A percentile compares a stretch with the other conserved stretches of the same genome.
These are phyloP conservation scores for Podospora bellae-mahoneyi DNA, from an alignment of 495 filamentous ascomycete species.

Conservation along the genomic window DNA sequence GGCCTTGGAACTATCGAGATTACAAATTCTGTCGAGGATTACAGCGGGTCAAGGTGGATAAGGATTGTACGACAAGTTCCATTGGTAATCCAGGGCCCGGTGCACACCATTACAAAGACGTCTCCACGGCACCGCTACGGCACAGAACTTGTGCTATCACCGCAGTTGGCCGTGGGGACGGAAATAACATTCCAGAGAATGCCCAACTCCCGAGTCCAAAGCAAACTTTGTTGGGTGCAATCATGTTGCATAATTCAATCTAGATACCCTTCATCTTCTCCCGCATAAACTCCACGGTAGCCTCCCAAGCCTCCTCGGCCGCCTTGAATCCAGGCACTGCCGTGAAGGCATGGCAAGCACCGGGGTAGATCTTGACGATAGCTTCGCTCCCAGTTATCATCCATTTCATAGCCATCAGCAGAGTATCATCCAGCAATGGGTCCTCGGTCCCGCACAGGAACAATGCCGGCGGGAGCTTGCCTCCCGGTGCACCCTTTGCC, in stretches of 20 bases:
- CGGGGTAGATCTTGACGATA: conserved; percentile 14
- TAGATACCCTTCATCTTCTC: conserved; percentile 9
- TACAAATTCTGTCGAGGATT: neutral
- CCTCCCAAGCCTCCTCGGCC: conserved; percentile 7
- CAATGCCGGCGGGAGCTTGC: conserved; percentile 12
- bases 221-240: no score
- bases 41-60: neutral
- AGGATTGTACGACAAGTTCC: neutral
- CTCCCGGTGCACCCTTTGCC: neutral
- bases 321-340: conserved; percentile 10
- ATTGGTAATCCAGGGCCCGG: neutral
- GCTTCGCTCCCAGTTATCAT: conserved; percentile 15
- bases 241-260: neutral
- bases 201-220: neutral
- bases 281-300: conserved; percentile 14
- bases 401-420: conserved; percentile 18
- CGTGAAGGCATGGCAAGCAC: conserved; percentile 15
- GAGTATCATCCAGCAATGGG: conserved; percentile 6
- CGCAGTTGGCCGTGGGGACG: neutral
- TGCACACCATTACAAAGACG: neutral
- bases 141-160: neutral
- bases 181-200: neutral
- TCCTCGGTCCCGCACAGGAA: conserved; percentile 18
- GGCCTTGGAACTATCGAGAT: neutral
- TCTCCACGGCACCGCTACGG: neutral